Evolutionary conservation across 1,139 yeast species (phyloP), one percentile per base, ranked within the genome.

Genomic region (Spathaspora jeffriesii): DNA sequence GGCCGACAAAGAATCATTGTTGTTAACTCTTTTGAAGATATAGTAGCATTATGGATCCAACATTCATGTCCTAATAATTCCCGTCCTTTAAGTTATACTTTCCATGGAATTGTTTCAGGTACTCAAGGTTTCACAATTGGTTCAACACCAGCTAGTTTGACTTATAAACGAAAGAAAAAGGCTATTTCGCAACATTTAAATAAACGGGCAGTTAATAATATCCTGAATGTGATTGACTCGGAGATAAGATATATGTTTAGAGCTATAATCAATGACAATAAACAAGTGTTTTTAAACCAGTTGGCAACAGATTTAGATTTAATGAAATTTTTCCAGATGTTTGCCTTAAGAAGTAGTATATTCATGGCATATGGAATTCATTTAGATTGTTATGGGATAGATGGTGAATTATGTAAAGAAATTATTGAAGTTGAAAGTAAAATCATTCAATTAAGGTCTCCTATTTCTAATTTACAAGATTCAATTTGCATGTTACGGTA

Each of bases 101-200:
- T 88, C 64, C 95, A 88, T 63, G 69, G 74, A 27, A 70, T 87
- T 8, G 79, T 87, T 1, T 84, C 91, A 0, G 65, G 77, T 4
- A 75, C 84, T 0, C 85, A 82, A 48, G 84, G 84, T 1, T 82
- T 78, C 52, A 88, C 96, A 0, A 76, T 88, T 25, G 96, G 96
- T 0, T 84, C 95, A 0, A 85, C 93, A 0, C 95, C 95, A 1
- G 81, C 76, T 58, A 79, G 87, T 2, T 69, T 66, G 1, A 71
- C 84, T 2, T 85, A 75, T 57, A 70, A 71, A 50, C 67, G 67
- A 21, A 78, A 81, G 59, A 78, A 84, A 55, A 84, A 81, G 56
- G 74, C 76, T 7, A 69, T 85, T 23, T 74, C 84, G 0, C 70
- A 72, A 48, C 71, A 74, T 5, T 65, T 86, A 48, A 82, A 79